phyloP scores from a whole-genome alignment of 2,329 filamentous ascomycete species.

The Aspergillus fijiensis region DNA sequence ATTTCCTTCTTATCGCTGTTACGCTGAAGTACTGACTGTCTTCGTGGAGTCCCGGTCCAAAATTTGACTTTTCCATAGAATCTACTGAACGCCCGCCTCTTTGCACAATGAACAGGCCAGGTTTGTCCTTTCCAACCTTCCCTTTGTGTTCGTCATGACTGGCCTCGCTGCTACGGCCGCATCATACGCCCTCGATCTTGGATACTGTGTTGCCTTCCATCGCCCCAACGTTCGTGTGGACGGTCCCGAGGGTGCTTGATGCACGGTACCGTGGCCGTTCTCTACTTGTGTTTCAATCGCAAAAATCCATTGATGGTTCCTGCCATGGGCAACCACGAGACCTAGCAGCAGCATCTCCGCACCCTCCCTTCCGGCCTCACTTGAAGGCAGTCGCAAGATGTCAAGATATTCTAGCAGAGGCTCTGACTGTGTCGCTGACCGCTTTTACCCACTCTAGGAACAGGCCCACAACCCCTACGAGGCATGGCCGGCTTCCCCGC shows the following conservation, averaged over 20 bases:
- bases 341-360: constrained; percentile 10
- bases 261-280: constrained; percentile 4
- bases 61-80: constrained; percentile 14
- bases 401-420: neutral
- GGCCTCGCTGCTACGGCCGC: constrained; percentile 14
- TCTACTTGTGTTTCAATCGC: constrained; percentile 23
- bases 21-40: constrained; percentile 2
- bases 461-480: constrained; percentile 52
- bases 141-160: constrained; percentile 18
- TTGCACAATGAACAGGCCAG: constrained; percentile 50
- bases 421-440: constrained; percentile 15
- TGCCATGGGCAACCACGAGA: constrained; percentile 26
- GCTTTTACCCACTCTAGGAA: constrained; percentile 35
- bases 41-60: constrained; percentile 1
- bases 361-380: neutral
- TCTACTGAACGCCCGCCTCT: constrained; percentile 16
- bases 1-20: constrained; percentile 10
- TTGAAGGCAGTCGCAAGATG: constrained; percentile 7
- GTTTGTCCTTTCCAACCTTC: constrained; percentile 40
- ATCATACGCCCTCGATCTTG: constrained; percentile 2
- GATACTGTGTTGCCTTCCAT: constrained; percentile 5
- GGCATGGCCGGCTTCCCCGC: constrained; percentile 55
- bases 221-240: neutral
- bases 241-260: constrained; percentile 3
- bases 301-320: constrained; percentile 16